A percentile compares a stretch with the other conserved stretches of the same genome.
Evolutionary conservation across 345 rosid genomes (phyloP).

Genomic region (rapeseed (Brassica napus)): DNA sequence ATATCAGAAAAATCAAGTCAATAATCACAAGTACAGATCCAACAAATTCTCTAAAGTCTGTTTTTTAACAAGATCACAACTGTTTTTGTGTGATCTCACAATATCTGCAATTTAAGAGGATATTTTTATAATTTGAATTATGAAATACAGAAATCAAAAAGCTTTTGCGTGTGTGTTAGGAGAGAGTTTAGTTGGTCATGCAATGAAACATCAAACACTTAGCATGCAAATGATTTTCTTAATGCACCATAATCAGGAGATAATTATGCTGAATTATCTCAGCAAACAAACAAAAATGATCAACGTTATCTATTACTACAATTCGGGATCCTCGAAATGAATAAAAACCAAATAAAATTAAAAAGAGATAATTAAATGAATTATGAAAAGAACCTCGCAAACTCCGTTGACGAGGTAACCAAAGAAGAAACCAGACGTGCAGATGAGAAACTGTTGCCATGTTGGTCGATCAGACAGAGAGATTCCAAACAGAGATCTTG

Average conservation of each 20-base stretch:
- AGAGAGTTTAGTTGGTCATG: conserved; percentile 31
- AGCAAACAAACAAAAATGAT: background rate
- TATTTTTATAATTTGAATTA: background rate
- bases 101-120: background rate
- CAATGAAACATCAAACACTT: conserved; percentile 22
- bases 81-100: background rate
- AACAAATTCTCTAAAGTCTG: background rate
- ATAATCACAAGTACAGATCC: conserved; percentile 15
- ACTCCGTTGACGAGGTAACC: conserved; percentile 93
- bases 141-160: background rate
- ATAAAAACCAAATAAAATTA: too few species aligned
- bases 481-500: conserved; percentile 74
- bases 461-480: conserved; percentile 67
- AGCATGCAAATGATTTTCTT: conserved; percentile 17
- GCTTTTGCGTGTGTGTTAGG: background rate
- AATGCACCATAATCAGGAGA: background rate
- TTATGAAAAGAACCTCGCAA: conserved; percentile 63
- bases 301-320: background rate
- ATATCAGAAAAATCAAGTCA: conserved; percentile 24
- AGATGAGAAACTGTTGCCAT: conserved; percentile 90
- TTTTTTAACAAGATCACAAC: conserved; percentile 19
- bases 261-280: background rate
- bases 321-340: background rate
- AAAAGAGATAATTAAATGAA: background rate
- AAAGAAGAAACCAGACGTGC: conserved; percentile 95